Evolutionary conservation across 495 filamentous ascomycete species (phyloP), one percentile per base, ranked within the genome.

Genomic region (Talaromyces adpressus): DNA sequence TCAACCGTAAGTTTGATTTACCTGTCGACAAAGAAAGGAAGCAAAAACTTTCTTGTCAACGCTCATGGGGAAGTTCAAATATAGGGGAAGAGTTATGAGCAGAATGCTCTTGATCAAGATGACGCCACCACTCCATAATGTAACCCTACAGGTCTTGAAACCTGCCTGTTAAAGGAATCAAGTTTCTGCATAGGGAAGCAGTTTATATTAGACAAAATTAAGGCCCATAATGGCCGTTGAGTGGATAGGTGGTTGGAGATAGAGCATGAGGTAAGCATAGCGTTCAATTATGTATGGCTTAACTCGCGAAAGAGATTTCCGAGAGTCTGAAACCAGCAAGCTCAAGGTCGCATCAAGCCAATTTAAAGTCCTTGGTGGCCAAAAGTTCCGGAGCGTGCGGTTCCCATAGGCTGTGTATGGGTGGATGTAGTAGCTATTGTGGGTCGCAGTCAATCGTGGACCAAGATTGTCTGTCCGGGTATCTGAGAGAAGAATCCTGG

Each of bases 91-190:
- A 18, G 7, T 56, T 56, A 14, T 29, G 52, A 29, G 22, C 20
- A 8, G n/a, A 27, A n/a, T 29, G 11, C 22, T 30, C 52, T 56
- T 9, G 6, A 18, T 36, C 29, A 58, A 58, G 14, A 58, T 58
- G 56, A 58, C 56, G 56, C 56, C 56, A 58, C 56, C 16, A 58
- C 56, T 58, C 8, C 30, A 32, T 58, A 36, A 58, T 58, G n/a
- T 16, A 23, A 32, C 23, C 27, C 9, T 36, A 20, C 20, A 3
- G n/a, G 8, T 16, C 5, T 16, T 41, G 52, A 29, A 56, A 20
- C 45, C 5, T 49, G 45, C 9, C n/a, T 49, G 52, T 22, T 2
- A 56, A 56, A 29, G 2, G 22, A 56, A 56, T 56, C 52, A 56
- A 29, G 52, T 2, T 22, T 20, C 23, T 56, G 22, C 52, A 56